phyloP scores from a whole-genome alignment of 768 basidiomycete genomes.

The Obba rivulosa region DNA sequence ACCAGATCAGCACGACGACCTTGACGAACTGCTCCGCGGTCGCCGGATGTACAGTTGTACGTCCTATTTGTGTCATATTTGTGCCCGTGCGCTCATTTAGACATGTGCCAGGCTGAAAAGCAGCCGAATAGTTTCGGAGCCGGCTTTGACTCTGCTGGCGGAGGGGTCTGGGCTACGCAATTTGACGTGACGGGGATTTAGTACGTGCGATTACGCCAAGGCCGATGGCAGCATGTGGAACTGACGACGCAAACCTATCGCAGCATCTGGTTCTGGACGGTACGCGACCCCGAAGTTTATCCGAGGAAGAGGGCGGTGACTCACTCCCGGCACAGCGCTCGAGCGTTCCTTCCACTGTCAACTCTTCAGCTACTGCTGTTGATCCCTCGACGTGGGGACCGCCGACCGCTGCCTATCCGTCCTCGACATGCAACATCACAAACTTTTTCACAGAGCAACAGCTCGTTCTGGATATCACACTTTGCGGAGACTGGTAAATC shows the following conservation, averaged over 20 bases:
- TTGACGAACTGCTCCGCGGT: constrained; percentile 26
- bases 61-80: neutral
- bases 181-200: constrained; percentile 52
- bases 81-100: neutral
- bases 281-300: constrained; percentile 13
- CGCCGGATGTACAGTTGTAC: constrained; percentile 11
- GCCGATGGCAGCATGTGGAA: neutral
- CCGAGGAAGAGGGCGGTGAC: neutral
- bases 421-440: constrained; percentile 37
- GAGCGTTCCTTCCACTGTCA: constrained; percentile 31
- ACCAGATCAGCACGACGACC: constrained; percentile 27
- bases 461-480: constrained; percentile 50
- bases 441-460: constrained; percentile 44
- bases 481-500: constrained; percentile 48
- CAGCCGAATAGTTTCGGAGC: constrained; percentile 33
- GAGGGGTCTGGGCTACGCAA: constrained; percentile 64
- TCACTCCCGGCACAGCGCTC: constrained; percentile 23
- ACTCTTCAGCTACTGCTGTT: constrained; percentile 27
- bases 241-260: neutral
- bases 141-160: constrained; percentile 40
- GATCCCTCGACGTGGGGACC: constrained; percentile 38
- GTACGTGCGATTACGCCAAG: constrained; percentile 21
- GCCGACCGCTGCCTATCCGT: constrained; percentile 39
- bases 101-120: constrained; percentile 17
- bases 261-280: constrained; percentile 49